Base-by-base conservation (phyloP, 257 asterid genomes). In the Forsythia viridissima region DNA sequence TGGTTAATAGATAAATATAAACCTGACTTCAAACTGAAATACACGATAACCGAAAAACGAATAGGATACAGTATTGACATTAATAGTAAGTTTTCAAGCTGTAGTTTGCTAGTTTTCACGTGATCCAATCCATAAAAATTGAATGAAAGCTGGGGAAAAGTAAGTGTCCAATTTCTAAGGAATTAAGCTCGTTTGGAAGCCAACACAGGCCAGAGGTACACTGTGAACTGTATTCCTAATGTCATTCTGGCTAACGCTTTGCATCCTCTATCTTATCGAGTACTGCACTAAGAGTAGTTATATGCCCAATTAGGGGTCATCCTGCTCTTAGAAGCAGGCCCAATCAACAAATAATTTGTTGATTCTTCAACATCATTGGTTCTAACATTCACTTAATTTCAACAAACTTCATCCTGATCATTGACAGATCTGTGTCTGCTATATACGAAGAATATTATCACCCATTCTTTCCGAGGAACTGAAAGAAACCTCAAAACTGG, bases 1-100 rank as follows among this genome's bases (percentile, higher is more conserved):
- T 37, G 13, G 30, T 74, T 63, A 69, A 77, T 70, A 72, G 70
- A 52, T 55, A 13, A 52, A 9, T 15, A 69, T 51, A 71, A 18
- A 68, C 41, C 37, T 8, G 24, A 59, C 3, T 41, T 21, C 66
- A 40, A 15, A 42, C 44, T n/a, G 21, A n/a, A 15, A 38, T n/a
- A 78, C 4, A 30, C 71, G 16, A 63, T 16, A 46, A 63, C 55
- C n/a, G 10, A 57, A 57, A 57, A 57, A 16, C 3, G 12, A 57
- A 57, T n/a, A 57, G 34, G 34, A 57, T 57, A n/a, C 30, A 57
- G n/a, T n/a, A n/a, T 1, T 57, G 66, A 18, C 30, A 57, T 30
- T 30, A n/a, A 16, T 57, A 16, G 66, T 57, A n/a, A 57, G 20
- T n/a, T 48, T 48, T 48, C 20, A n/a, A 48, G 59, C 15, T 48